Conservation (phyloP, 768 basidiomycete genomes). For the Boletus fagicola region DNA sequence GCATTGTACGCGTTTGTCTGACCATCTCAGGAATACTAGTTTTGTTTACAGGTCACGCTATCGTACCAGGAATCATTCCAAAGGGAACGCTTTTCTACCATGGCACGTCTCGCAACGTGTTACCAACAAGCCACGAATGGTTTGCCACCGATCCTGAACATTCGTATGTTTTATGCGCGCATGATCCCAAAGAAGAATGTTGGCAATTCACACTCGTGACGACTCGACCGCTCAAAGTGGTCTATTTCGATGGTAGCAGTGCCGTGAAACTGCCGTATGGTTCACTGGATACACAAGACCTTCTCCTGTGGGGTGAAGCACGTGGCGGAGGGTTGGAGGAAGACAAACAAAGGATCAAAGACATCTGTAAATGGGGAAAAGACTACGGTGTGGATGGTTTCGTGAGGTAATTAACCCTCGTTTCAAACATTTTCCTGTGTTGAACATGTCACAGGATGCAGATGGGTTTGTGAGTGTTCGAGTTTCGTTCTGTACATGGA, state of each 20-base stretch:
- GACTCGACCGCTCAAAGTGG: constrained; percentile 28
- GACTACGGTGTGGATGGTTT: constrained; percentile 35
- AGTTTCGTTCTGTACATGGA: background rate
- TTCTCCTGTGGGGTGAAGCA: constrained; percentile 32
- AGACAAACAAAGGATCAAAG: constrained; percentile 28
- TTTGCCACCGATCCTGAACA: constrained; percentile 34
- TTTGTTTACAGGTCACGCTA: constrained; percentile 6
- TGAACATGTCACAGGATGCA: constrained; percentile 36
- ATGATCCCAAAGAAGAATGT: constrained; percentile 12
- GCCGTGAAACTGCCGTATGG: constrained; percentile 4
- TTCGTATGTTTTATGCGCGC: constrained; percentile 38
- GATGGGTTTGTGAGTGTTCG: constrained; percentile 42
- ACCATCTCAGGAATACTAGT: background rate
- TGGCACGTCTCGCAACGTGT: constrained; percentile 13
- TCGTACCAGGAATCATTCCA: constrained; percentile 33
- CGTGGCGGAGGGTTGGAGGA: constrained; percentile 15
- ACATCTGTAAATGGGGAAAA: constrained; percentile 36
- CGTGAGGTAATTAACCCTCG: constrained; percentile 26
- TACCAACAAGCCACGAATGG: constrained; percentile 33
- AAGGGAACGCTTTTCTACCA: constrained; percentile 37
- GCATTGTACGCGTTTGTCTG: background rate
- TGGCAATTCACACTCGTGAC: constrained; percentile 33
- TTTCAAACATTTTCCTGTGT: constrained; percentile 15
- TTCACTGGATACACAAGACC: constrained; percentile 38
- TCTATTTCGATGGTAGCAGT: constrained; percentile 30